These are phyloP conservation scores for Colletotrichum acutatum DNA, from an alignment of 2,329 filamentous ascomycete genomes.

Conservation along the genomic window DNA sequence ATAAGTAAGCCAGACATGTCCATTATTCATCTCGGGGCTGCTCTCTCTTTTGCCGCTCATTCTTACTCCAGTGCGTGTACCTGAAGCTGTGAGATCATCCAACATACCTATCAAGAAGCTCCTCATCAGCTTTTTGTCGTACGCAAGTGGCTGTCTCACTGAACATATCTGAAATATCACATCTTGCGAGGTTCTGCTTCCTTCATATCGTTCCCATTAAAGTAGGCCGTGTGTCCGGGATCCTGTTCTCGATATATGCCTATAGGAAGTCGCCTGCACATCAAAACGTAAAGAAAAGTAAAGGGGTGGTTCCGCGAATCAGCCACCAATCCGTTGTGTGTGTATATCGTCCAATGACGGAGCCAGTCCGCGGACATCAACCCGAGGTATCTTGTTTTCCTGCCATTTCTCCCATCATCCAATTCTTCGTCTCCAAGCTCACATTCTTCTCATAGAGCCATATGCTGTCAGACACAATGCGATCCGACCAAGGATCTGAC, in stretches of 20 bases:
- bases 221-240: not conserved
- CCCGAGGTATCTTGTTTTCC: conserved; percentile 32
- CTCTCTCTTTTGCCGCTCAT: not conserved
- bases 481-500: not conserved
- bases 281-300: conserved; percentile 21
- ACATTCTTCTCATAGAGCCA: not conserved
- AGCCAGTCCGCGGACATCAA: conserved; percentile 30
- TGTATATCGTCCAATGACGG: conserved; percentile 22
- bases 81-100: not conserved
- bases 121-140: not conserved
- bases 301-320: conserved; percentile 12
- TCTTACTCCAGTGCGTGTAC: too few species aligned
- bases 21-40: not conserved
- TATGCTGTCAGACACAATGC: not conserved
- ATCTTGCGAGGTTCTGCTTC: not conserved
- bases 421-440: not conserved
- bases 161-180: not conserved
- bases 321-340: not conserved
- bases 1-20: not conserved
- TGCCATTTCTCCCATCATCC: not conserved
- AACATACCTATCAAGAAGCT: not conserved
- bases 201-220: conserved; percentile 15
- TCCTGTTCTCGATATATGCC: conserved; percentile 25
- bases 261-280: conserved; percentile 20
- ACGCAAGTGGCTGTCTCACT: not conserved